Conservation (phyloP, 768 basidiomycete genomes). For the Mrakia gelida region DNA sequence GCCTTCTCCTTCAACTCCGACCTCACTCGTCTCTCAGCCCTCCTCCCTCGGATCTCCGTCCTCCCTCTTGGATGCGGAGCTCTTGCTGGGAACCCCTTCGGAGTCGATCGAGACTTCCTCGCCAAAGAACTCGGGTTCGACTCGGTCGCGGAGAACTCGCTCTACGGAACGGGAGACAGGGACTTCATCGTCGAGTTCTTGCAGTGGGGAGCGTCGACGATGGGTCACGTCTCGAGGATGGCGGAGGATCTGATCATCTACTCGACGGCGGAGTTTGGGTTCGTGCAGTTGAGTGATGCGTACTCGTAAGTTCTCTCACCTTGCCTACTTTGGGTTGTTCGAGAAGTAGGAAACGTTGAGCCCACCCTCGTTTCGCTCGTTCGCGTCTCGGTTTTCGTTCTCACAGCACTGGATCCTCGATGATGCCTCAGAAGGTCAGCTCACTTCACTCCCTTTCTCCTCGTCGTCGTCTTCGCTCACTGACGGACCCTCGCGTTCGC, state of each 20-base stretch:
- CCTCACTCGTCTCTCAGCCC: constrained; percentile 73
- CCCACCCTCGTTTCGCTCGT: not conserved
- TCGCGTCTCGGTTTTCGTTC: constrained; percentile 17
- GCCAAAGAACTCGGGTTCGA: constrained; percentile 83
- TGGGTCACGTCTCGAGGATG: constrained; percentile 89
- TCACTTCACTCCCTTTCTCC: no score
- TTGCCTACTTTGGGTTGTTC: no score
- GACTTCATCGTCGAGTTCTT: constrained; percentile 96
- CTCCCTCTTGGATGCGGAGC: constrained; percentile 92
- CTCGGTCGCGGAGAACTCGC: constrained; percentile 87
- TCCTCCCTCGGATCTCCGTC: constrained; percentile 84
- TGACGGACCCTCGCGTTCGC: not conserved
- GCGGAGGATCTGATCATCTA: constrained; percentile 96
- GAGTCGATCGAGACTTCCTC: constrained; percentile 87
- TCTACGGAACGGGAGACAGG: constrained; percentile 93
- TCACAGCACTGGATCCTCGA: constrained; percentile 88
- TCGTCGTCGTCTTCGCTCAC: not conserved
- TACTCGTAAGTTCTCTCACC: constrained; percentile 65
- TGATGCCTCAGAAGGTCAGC: constrained; percentile 98
- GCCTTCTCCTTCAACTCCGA: constrained; percentile 90
- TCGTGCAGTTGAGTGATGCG: constrained; percentile 91
- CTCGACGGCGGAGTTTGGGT: constrained; percentile 95
- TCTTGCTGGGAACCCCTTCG: constrained; percentile 93
- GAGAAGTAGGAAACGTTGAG: not conserved
- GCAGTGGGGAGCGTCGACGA: constrained; percentile 89